phyloP scores from a whole-genome alignment of 495 filamentous ascomycete genomes.

The Hypomontagnella monticulosa region DNA sequence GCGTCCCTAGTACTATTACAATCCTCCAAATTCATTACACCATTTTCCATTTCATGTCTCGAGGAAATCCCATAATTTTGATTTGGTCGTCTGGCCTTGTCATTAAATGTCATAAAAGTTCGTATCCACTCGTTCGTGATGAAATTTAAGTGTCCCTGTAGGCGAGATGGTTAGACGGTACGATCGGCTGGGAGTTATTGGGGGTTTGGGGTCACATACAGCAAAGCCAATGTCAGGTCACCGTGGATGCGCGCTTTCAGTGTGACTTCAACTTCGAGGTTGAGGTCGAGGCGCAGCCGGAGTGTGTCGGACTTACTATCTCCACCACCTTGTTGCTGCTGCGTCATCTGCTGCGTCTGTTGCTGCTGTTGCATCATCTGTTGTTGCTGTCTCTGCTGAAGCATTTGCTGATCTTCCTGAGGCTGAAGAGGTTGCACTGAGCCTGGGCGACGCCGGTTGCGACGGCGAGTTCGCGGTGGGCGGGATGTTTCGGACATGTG shows the following conservation, averaged over 20 bases:
- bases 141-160: slow-evolving; percentile 30
- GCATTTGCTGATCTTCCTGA: slow-evolving; percentile 40
- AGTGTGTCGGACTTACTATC: slow-evolving; percentile 68
- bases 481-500: slow-evolving; percentile 56
- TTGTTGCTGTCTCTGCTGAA: slow-evolving; percentile 43
- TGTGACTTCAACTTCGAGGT: slow-evolving; percentile 83
- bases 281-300: slow-evolving; percentile 76
- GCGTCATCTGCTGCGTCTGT: slow-evolving; percentile 27
- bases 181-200: not conserved
- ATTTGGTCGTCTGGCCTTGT: not conserved
- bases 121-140: not conserved
- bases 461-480: slow-evolving; percentile 35
- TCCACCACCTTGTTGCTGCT: slow-evolving; percentile 42
- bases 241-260: slow-evolving; percentile 88
- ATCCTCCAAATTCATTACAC: not conserved
- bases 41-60: not conserved
- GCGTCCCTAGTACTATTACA: not conserved
- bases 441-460: slow-evolving; percentile 38
- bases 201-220: slow-evolving; percentile 63
- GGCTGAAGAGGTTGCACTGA: slow-evolving; percentile 34
- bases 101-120: slow-evolving; percentile 23
- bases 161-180: slow-evolving; percentile 1
- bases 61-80: not conserved
- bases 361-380: slow-evolving; percentile 40
- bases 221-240: slow-evolving; percentile 79